phyloP scores from a whole-genome alignment of 352 stramenopile genomes.

The Globisporangium abappressorium region DNA sequence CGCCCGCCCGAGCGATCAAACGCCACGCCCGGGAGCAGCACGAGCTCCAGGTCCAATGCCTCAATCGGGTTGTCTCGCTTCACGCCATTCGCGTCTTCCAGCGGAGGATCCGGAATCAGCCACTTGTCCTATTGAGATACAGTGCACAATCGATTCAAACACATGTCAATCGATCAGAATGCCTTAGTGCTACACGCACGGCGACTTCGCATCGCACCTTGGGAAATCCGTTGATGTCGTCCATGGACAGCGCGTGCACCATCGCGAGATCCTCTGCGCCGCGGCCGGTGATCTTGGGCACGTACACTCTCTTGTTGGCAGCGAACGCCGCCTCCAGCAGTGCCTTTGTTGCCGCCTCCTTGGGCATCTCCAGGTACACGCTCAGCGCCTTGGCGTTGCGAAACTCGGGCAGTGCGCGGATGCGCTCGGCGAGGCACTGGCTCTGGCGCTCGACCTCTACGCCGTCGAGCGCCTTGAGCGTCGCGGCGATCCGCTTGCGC shows the following conservation, averaged over 20 bases:
- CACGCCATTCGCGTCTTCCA: constrained; percentile 22
- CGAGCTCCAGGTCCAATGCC: constrained; percentile 60
- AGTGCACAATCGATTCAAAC: not conserved
- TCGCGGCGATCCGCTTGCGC: constrained; percentile 45
- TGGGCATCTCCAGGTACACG: constrained; percentile 86
- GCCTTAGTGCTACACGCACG: not conserved
- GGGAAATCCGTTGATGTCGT: constrained; percentile 77
- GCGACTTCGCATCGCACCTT: constrained; percentile 36
- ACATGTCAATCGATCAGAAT: not conserved
- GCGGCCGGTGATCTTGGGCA: constrained; percentile 82
- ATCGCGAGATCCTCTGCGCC: constrained; percentile 75
- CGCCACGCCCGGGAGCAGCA: constrained; percentile 79
- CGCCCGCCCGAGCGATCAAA: constrained; percentile 78
- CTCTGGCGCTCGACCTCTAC: constrained; percentile 55
- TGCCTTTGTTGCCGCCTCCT: constrained; percentile 57
- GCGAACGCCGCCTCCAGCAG: constrained; percentile 61
- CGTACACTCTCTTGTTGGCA: constrained; percentile 73
- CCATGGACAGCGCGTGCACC: constrained; percentile 55
- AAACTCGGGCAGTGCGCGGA: constrained; percentile 60
- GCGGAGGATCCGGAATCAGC: constrained; percentile 79
- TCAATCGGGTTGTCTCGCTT: constrained; percentile 43
- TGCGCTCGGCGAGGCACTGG: constrained; percentile 33
- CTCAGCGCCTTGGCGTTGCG: constrained; percentile 39
- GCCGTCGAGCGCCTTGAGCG: constrained; percentile 37
- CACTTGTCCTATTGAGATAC: constrained; percentile 68